A percentile compares a stretch with the other conserved stretches of the same genome.
Evolutionary conservation across 108 stramenopile species (phyloP).

Genomic region (Conticribra guillardii): DNA sequence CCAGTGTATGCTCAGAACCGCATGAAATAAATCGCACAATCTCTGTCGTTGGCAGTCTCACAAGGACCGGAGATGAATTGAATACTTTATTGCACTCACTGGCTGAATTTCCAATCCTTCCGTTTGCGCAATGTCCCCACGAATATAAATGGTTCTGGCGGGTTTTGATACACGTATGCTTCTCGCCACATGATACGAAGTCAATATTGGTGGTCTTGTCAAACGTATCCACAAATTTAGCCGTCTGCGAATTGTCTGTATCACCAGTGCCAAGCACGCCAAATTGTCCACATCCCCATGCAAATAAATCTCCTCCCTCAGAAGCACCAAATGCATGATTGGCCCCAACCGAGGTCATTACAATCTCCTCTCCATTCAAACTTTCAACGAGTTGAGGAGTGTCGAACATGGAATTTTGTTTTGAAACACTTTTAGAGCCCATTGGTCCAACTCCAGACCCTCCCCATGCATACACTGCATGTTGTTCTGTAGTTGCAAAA

Average conservation of each 20-base stretch:
- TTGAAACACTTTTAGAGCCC: slow-evolving; percentile 29
- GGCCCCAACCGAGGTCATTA: slow-evolving; percentile 55
- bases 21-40: slow-evolving; percentile 58
- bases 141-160: slow-evolving; percentile 28
- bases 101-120: slow-evolving; percentile 53
- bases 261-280: slow-evolving; percentile 65
- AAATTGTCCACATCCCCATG: slow-evolving; percentile 66
- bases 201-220: slow-evolving; percentile 34
- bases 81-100: slow-evolving; percentile 35
- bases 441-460: slow-evolving; percentile 59
- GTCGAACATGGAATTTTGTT: slow-evolving; percentile 19
- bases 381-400: slow-evolving; percentile 64
- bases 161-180: slow-evolving; percentile 53
- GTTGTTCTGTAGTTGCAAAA: slow-evolving; percentile 70
- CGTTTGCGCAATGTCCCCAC: slow-evolving; percentile 66
- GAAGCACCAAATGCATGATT: slow-evolving; percentile 59
- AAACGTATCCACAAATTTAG: slow-evolving; percentile 36
- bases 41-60: slow-evolving; percentile 43
- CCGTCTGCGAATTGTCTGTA: slow-evolving; percentile 14
- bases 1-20: slow-evolving; percentile 69
- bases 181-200: slow-evolving; percentile 48
- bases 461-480: slow-evolving; percentile 80
- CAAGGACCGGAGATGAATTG: slow-evolving; percentile 47
- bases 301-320: slow-evolving; percentile 52
- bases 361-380: slow-evolving; percentile 70